Percentiles rank a stretch among this genome's conserved stretches.
phyloP scores from a whole-genome alignment of 768 basidiomycete genomes.

The Sporobolomyces phaffii region DNA sequence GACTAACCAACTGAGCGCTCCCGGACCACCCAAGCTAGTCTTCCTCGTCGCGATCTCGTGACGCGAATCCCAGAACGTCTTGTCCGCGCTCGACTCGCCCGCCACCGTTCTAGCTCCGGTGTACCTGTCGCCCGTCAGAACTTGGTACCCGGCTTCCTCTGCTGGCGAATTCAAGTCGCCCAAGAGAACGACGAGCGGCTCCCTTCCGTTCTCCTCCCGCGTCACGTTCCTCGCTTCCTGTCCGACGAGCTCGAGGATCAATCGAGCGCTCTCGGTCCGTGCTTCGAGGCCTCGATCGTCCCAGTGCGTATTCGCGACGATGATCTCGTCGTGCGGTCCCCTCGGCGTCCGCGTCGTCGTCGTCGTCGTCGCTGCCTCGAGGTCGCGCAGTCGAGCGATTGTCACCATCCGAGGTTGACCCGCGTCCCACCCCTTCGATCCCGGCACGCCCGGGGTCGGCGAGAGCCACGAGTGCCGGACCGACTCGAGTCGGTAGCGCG shows the following conservation, averaged over 20 bases:
- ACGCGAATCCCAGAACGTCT: slow-evolving; percentile 29
- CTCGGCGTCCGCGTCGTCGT: no score
- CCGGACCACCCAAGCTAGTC: neutral
- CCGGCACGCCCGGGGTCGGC: slow-evolving; percentile 43
- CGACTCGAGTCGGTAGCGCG: slow-evolving; percentile 37
- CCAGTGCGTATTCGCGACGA: slow-evolving; percentile 46
- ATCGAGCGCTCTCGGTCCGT: slow-evolving; percentile 42
- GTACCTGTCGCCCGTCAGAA: slow-evolving; percentile 38
- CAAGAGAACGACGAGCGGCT: slow-evolving; percentile 41
- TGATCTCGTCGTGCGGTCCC: slow-evolving; percentile 18
- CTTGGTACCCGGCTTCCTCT: slow-evolving; percentile 45
- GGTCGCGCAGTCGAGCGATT: slow-evolving; percentile 35
- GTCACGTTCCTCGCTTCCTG: slow-evolving; percentile 4
- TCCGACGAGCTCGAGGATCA: slow-evolving; percentile 42
- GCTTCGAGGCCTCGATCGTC: slow-evolving; percentile 45
- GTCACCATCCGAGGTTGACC: slow-evolving; percentile 46
- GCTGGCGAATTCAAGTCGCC: slow-evolving; percentile 47
- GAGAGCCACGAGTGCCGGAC: slow-evolving; percentile 46
- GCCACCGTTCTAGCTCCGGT: no score
- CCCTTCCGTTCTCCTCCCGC: slow-evolving; percentile 6
- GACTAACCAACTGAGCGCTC: slow-evolving; percentile 19
- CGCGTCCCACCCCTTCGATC: slow-evolving; percentile 47
- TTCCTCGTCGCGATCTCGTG: slow-evolving; percentile 25
- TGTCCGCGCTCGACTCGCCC: neutral
- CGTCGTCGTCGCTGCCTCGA: neutral